A percentile compares a stretch with the other conserved stretches of the same genome.
These are phyloP conservation scores for Phaeotremella skinneri DNA, from an alignment of 768 basidiomycete genomes.

Conservation along the genomic window DNA sequence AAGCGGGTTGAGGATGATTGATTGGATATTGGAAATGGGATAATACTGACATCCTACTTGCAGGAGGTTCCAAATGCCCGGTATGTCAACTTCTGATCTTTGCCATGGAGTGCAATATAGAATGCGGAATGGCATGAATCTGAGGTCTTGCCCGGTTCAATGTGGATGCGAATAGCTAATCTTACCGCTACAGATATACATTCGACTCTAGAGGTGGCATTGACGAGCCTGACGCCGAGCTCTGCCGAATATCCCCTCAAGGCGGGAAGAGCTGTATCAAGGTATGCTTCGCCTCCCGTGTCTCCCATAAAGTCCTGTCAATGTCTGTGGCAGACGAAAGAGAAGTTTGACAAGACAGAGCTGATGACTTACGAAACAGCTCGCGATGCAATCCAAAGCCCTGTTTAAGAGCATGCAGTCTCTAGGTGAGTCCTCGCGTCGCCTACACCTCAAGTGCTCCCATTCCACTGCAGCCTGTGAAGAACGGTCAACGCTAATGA, in stretches of 20 bases:
- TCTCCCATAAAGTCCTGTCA: too few relatives aligned
- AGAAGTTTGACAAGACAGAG: not conserved
- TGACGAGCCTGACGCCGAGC: constrained; percentile 33
- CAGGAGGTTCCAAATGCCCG: constrained; percentile 41
- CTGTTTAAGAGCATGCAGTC: constrained; percentile 49
- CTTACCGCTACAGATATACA: constrained; percentile 26
- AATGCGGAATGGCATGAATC: not conserved
- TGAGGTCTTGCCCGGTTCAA: not conserved
- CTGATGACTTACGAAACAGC: constrained; percentile 15
- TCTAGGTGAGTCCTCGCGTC: constrained; percentile 28
- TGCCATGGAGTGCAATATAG: not conserved
- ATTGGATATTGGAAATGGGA: not conserved
- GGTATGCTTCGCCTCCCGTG: constrained; percentile 23
- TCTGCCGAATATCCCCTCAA: constrained; percentile 36
- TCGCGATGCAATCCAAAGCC: constrained; percentile 37
- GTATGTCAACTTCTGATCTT: constrained; percentile 19
- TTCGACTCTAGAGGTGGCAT: constrained; percentile 39
- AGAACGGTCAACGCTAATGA: too few relatives aligned
- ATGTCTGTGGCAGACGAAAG: not conserved
- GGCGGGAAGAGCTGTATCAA: constrained; percentile 45
- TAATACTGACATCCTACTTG: not conserved
- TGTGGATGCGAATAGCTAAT: not conserved
- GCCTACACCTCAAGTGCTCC: not conserved
- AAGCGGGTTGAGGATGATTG: not conserved
- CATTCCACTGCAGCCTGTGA: not conserved